Evolutionary conservation across 768 basidiomycete species (phyloP).

Genomic region (Steccherinum ochraceum): DNA sequence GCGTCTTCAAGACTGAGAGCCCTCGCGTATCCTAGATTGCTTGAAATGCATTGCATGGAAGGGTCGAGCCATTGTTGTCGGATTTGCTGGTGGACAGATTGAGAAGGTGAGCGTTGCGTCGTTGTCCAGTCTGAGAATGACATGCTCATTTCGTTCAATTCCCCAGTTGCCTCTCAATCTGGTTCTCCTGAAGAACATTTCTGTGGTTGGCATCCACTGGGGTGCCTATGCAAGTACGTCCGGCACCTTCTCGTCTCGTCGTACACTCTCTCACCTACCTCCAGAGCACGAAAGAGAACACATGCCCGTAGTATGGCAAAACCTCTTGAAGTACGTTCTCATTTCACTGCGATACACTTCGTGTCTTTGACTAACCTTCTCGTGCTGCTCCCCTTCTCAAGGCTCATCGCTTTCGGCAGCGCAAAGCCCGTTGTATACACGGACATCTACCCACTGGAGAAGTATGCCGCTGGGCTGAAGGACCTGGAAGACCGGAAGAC

Average conservation of each 20-base stretch:
- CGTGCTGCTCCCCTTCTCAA: slow-evolving; percentile 21
- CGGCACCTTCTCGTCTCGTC: slow-evolving; percentile 1
- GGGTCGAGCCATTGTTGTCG: slow-evolving; percentile 88
- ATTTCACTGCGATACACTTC: background rate
- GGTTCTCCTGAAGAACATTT: slow-evolving; percentile 29
- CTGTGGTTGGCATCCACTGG: slow-evolving; percentile 83
- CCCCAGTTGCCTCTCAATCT: slow-evolving; percentile 78
- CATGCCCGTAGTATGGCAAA: slow-evolving; percentile 66
- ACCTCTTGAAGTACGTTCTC: slow-evolving; percentile 50
- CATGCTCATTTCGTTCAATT: background rate
- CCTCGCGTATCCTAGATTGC: slow-evolving; percentile 46
- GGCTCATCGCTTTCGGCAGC: slow-evolving; percentile 61
- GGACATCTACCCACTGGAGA: slow-evolving; percentile 62
- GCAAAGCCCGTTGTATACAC: slow-evolving; percentile 67
- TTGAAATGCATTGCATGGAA: slow-evolving; percentile 95
- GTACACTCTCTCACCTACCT: background rate
- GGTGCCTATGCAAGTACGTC: slow-evolving; percentile 70
- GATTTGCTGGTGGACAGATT: slow-evolving; percentile 81
- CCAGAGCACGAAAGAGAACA: slow-evolving; percentile 61
- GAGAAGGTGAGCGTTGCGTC: slow-evolving; percentile 53
- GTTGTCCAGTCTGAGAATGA: background rate
- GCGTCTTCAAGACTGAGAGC: no score
- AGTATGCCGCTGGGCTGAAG: slow-evolving; percentile 56
- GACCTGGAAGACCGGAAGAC: slow-evolving; percentile 81
- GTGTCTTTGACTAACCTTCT: background rate